phyloP scores from a whole-genome alignment of 306 rosid species.

The Pyrus bretschneideri region DNA sequence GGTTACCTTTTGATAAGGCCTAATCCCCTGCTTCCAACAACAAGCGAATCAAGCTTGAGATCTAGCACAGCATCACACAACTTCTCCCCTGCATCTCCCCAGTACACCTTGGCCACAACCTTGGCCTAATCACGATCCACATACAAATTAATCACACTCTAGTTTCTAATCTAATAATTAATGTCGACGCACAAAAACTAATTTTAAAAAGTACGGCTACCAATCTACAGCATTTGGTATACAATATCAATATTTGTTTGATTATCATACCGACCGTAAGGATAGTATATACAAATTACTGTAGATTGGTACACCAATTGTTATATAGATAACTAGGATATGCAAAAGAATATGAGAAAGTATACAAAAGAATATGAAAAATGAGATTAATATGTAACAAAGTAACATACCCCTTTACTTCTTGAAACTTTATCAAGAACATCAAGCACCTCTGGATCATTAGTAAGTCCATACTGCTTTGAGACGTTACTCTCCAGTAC shows the following conservation, averaged over 20 bases:
- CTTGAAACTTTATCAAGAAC: constrained; percentile 44
- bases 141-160: not conserved
- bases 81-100: constrained; percentile 87
- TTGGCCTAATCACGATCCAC: constrained; percentile 26
- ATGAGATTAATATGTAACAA: not conserved
- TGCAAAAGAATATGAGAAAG: not conserved
- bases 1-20: constrained; percentile 53
- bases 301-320: not conserved
- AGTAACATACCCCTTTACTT: constrained; percentile 40
- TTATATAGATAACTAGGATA: too few relatives aligned
- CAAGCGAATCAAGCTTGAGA: constrained; percentile 57
- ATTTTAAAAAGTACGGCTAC: not conserved
- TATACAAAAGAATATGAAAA: not conserved
- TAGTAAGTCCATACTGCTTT: constrained; percentile 67
- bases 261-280: too few relatives aligned
- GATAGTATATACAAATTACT: too few relatives aligned
- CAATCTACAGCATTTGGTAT: not conserved
- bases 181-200: not conserved
- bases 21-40: constrained; percentile 75
- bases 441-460: constrained; percentile 53
- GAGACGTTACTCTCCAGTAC: constrained; percentile 42
- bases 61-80: constrained; percentile 53
- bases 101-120: constrained; percentile 66
- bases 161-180: not conserved
- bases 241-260: not conserved